Conservation (phyloP, 306 rosid genomes). For the Betula pendula region DNA sequence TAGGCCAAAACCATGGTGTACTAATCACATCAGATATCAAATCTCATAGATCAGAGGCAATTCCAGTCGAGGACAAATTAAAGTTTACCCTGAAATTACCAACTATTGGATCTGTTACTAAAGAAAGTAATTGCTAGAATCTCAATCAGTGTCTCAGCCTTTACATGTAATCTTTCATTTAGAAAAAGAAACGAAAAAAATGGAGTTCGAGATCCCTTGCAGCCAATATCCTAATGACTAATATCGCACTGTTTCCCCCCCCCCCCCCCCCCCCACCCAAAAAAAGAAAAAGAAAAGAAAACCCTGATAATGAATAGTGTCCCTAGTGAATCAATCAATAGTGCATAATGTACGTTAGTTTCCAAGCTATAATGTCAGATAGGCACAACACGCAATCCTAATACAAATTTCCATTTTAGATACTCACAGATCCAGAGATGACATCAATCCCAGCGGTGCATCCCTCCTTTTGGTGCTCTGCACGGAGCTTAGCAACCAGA, state of each 20-base stretch:
- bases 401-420: not conserved
- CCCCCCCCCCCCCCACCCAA: no score
- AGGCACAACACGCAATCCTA: not conserved
- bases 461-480: slow-evolving; percentile 87
- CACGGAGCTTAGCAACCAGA: slow-evolving; percentile 90
- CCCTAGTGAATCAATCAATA: no score
- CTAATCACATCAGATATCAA: not conserved
- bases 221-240: not conserved
- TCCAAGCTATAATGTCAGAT: not conserved
- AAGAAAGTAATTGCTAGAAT: not conserved
- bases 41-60: not conserved
- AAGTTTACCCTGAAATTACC: not conserved
- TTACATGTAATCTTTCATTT: not conserved
- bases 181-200: no score
- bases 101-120: not conserved
- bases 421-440: slow-evolving; percentile 88
- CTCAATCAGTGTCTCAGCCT: not conserved
- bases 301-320: not conserved
- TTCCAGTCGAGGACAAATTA: not conserved
- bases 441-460: slow-evolving; percentile 89
- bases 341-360: not conserved
- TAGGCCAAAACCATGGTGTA: not conserved
- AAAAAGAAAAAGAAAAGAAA: not conserved
- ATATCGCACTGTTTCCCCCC: not conserved
- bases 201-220: not conserved